Evolutionary conservation across 78 protist species (phyloP).

Genomic region (Bigelowiella natans): DNA sequence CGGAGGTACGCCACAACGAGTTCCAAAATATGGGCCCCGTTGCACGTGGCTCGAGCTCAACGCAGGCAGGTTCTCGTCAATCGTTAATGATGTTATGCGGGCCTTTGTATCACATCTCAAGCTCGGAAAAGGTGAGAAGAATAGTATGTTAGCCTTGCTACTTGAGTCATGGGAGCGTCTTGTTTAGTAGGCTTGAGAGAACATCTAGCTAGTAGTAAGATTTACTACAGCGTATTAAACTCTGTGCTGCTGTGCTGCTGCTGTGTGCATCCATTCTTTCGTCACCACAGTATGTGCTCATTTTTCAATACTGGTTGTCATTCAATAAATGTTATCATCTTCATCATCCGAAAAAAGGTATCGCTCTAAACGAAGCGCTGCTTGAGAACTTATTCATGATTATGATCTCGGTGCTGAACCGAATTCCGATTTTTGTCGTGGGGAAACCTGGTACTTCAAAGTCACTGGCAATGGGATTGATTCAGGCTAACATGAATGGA

Average conservation of each 20-base stretch:
- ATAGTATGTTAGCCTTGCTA: too few species aligned
- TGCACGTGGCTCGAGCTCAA: not conserved
- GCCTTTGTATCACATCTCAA: not conserved
- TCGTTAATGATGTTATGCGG: not conserved
- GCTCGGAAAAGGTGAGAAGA: not conserved
- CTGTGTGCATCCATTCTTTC: too few species aligned
- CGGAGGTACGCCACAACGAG: not conserved
- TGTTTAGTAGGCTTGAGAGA: too few species aligned
- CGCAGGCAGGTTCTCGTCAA: not conserved
- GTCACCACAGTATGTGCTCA: too few species aligned
- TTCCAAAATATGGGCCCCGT: not conserved
- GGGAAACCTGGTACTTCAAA: not conserved
- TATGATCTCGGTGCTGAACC: slow-evolving; percentile 4
- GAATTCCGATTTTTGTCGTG: not conserved
- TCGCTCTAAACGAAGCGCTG: slow-evolving; percentile 3
- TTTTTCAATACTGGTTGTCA: too few species aligned
- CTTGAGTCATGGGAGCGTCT: too few species aligned
- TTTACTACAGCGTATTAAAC: too few species aligned
- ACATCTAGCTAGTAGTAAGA: too few species aligned
- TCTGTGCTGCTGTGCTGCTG: too few species aligned
- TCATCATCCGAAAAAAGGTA: too few species aligned
- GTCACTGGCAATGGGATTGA: not conserved
- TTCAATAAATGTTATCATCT: too few species aligned
- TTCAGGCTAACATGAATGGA: not conserved
- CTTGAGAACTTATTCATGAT: slow-evolving; percentile 12